Conservation (phyloP, 2,329 filamentous ascomycete species). For the Fusarium fujikuroi region DNA sequence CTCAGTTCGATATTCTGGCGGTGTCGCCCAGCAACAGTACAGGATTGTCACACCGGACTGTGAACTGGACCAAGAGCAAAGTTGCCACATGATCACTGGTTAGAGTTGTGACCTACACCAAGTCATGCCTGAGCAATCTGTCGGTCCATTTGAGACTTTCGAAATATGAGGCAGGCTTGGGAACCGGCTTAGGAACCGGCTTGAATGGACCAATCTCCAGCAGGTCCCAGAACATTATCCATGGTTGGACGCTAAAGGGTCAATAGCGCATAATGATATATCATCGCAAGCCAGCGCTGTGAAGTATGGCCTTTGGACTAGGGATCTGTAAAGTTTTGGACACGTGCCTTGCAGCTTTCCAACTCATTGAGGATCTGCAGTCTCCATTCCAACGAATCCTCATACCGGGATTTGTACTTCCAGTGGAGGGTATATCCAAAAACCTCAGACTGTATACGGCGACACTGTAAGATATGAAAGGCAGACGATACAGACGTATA, state of each 20-base stretch:
- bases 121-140: not conserved
- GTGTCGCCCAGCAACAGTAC: not conserved
- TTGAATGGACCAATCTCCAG: not conserved
- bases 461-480: not conserved
- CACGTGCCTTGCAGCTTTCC: not conserved
- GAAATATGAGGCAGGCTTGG: not conserved
- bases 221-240: not conserved
- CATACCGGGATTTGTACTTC: not conserved
- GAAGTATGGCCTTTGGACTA: not conserved
- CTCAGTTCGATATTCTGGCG: not conserved
- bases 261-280: not conserved
- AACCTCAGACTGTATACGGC: not conserved
- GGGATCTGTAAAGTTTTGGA: not conserved
- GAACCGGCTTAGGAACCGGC: not conserved
- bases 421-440: not conserved
- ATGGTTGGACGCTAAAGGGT: not conserved
- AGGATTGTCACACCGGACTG: not conserved
- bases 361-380: not conserved
- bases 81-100: not conserved
- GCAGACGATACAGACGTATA: not conserved
- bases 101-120: not conserved
- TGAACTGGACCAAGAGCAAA: not conserved
- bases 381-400: not conserved
- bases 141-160: not conserved
- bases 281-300: not conserved